Evolutionary conservation across 2,329 filamentous ascomycete species (phyloP), one percentile per base, ranked within the genome.

Genomic region (Aspergillus arachidicola): DNA sequence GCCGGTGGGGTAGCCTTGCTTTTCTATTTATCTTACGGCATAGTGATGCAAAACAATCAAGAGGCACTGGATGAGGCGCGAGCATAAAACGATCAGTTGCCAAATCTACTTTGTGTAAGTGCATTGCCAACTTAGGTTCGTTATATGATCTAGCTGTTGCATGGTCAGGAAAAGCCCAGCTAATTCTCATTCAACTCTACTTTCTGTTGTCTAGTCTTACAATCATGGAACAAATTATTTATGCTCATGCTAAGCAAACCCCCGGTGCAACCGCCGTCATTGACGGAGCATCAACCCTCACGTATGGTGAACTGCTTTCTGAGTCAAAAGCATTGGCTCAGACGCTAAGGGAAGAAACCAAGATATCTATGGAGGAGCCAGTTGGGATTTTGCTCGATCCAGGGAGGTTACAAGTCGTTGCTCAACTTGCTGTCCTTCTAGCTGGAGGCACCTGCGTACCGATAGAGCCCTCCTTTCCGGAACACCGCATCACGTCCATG

Each of bases 381-480:
- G 26, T 61, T 10, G 59, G 59, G 6, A 61, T 61, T 23, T 16
- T 56, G 14, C 53, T 61, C 21, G 41, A 41, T 28, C 43, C 59
- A 41, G 59, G 59, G 26, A 21, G 41, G 9, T 23, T 12, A 26
- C 59, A 61, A 16, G 46, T 61, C 21, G 28, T 56, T 34, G 43
- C 53, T 11, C 59, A 61, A 38, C 53, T 61, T 26, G 59, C 54
- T 16, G 53, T 61, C 21, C 45, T 41, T 32, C 28, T 61, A 7
- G 32, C 38, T n/a, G 59, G 59, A 3, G 54, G 51, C 21, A 57
- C 59, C 23, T 61, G 59, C 28, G 53, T 57, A 43, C 53, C 59
- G 9, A 61, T 61, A 9, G 59, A 61, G 32, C 59, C 59, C 26
- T 50, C 43, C 4, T n/a, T 61, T 26, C 59, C 59, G 6, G 54